Evolutionary conservation across 768 basidiomycete genomes (phyloP).

Genomic region (Sporobolomyces roseus): DNA sequence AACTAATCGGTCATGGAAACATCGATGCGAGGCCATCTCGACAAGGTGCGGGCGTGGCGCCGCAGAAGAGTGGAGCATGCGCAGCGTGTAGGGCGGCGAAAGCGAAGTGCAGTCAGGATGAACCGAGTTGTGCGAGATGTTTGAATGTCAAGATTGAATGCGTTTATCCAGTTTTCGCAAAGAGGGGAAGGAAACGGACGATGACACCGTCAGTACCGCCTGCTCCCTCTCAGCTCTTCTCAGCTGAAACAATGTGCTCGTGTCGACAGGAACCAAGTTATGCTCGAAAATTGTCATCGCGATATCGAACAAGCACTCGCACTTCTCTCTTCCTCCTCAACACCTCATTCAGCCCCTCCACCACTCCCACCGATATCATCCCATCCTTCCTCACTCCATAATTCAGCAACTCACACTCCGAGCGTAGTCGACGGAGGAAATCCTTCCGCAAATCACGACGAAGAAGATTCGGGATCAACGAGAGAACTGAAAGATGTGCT

Average conservation of each 20-base stretch:
- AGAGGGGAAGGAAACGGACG: slow-evolving; percentile 25
- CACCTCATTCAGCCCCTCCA: not conserved
- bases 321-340: not conserved
- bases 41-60: not conserved
- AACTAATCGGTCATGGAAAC: slow-evolving; percentile 20
- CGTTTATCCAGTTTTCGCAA: slow-evolving; percentile 11
- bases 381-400: not conserved
- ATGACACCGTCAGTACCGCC: slow-evolving; percentile 26
- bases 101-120: slow-evolving; percentile 25
- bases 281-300: slow-evolving; percentile 23
- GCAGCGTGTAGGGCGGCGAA: slow-evolving; percentile 5
- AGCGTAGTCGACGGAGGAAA: too few relatives aligned
- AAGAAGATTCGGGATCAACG: slow-evolving; percentile 20
- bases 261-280: slow-evolving; percentile 13
- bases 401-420: too few relatives aligned
- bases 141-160: not conserved
- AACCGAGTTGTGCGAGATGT: slow-evolving; percentile 23
- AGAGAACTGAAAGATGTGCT: slow-evolving; percentile 22
- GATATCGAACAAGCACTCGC: slow-evolving; percentile 27
- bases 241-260: too few relatives aligned
- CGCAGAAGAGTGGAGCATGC: slow-evolving; percentile 25
- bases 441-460: not conserved
- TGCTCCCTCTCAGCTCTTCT: too few relatives aligned
- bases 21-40: slow-evolving; percentile 29
- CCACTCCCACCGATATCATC: not conserved